A percentile compares a stretch with the other conserved stretches of the same genome.
These are phyloP conservation scores for Debaryomyces singareniensis DNA, from an alignment of 1,139 yeast species.

Conservation along the genomic window DNA sequence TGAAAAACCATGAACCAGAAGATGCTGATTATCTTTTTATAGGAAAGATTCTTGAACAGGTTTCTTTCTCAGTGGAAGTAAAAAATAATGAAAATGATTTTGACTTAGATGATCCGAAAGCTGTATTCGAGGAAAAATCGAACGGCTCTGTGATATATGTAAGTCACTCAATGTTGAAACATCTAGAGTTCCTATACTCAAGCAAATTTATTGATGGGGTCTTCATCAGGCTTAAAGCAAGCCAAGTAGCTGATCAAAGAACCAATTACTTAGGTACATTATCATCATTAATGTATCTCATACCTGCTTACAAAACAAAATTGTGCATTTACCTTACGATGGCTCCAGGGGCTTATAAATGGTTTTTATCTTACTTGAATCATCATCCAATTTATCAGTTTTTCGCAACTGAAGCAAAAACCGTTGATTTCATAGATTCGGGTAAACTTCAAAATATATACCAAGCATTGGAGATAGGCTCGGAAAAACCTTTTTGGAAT, in stretches of 20 bases:
- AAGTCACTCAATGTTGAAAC: constrained; percentile 4
- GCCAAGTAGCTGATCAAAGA: no score
- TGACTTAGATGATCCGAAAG: constrained; percentile 5
- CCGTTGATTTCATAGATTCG: constrained; percentile 16
- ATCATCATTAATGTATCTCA: constrained; percentile 22
- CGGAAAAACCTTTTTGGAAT: constrained; percentile 24
- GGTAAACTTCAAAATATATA: constrained; percentile 11
- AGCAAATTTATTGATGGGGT: constrained; percentile 18
- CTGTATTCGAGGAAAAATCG: constrained; percentile 1
- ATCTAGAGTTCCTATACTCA: constrained; percentile 16
- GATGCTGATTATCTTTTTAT: constrained; percentile 16
- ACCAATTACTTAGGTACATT: constrained; percentile 17
- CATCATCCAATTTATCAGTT: constrained; percentile 13
- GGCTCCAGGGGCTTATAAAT: constrained; percentile 24
- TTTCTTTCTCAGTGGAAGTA: constrained; percentile 15
- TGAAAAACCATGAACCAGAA: constrained; percentile 11
- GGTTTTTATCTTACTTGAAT: constrained; percentile 20
- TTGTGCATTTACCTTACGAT: constrained; percentile 33
- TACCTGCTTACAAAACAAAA: constrained; percentile 24
- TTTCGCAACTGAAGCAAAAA: constrained; percentile 6
- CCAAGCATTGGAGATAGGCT: constrained; percentile 3
- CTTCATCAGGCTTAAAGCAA: constrained; percentile 12
- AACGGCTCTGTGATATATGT: constrained; percentile 5
- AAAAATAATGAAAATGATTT: constrained; percentile 7
- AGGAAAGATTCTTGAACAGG: constrained; percentile 16